These are phyloP conservation scores for Stygiomarasmius scandens DNA, from an alignment of 1,284 basidiomycete genomes.

Conservation along the genomic window DNA sequence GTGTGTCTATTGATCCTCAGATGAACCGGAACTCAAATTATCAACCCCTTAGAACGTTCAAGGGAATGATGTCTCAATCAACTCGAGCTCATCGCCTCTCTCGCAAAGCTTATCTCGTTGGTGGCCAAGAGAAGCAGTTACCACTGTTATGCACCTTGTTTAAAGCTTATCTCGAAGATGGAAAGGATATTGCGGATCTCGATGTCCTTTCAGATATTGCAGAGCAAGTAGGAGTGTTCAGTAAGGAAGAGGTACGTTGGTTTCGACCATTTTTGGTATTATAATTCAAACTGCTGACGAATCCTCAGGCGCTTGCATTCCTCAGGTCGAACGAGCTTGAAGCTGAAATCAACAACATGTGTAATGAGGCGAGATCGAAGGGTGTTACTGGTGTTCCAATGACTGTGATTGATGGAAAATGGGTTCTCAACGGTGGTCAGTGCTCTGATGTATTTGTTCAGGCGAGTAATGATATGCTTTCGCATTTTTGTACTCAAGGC, in stretches of 20 bases:
- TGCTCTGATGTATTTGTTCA: constrained; percentile 71
- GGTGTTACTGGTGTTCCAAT: constrained; percentile 83
- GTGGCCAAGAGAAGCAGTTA: constrained; percentile 66
- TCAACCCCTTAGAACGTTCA: constrained; percentile 44
- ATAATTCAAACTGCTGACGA: constrained; percentile 10
- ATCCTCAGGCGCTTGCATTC: constrained; percentile 55
- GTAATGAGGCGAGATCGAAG: constrained; percentile 64
- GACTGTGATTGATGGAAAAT: constrained; percentile 77
- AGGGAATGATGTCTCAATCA: constrained; percentile 67
- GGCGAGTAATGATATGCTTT: constrained; percentile 40
- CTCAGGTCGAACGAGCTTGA: constrained; percentile 68
- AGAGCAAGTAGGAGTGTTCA: constrained; percentile 61
- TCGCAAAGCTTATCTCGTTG: constrained; percentile 68
- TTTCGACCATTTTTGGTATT: background rate
- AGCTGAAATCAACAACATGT: constrained; percentile 69
- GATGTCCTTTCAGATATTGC: constrained; percentile 66
- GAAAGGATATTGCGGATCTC: constrained; percentile 63
- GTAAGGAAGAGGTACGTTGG: constrained; percentile 58
- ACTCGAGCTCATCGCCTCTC: constrained; percentile 73
- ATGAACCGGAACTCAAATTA: background rate
- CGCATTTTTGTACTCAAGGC: background rate
- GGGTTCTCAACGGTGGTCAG: constrained; percentile 79
- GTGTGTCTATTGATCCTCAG: constrained; percentile 26
- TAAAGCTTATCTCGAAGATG: constrained; percentile 66
- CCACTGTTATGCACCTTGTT: constrained; percentile 62